Percentiles rank a stretch among this genome's conserved stretches.
Conservation (phyloP, 148 eudicot genomes). For the Arctostaphylos glauca region DNA sequence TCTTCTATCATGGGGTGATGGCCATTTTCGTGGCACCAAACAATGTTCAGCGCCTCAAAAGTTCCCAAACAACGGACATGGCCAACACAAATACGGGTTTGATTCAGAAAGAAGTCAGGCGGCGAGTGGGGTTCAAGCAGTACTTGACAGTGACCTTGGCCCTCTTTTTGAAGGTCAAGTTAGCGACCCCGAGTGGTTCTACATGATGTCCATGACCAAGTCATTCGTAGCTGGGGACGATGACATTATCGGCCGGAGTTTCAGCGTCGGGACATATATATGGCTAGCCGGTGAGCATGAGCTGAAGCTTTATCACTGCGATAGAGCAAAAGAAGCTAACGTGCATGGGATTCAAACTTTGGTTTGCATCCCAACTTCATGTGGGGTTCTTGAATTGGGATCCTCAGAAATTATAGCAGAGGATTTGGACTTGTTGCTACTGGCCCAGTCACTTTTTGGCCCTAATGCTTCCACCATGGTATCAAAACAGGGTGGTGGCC, state of each 20-base stretch:
- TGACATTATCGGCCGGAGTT: slow-evolving; percentile 19
- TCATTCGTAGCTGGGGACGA: slow-evolving; percentile 15
- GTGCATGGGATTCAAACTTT: slow-evolving; percentile 26
- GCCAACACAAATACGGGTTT: not conserved
- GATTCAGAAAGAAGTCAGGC: no score
- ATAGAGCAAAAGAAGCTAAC: slow-evolving; percentile 33
- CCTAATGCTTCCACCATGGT: not conserved
- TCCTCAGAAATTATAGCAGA: slow-evolving; percentile 22
- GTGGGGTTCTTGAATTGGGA: slow-evolving; percentile 35
- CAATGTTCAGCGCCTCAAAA: not conserved
- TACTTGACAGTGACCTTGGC: not conserved
- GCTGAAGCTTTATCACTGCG: slow-evolving; percentile 10
- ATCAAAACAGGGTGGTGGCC: not conserved
- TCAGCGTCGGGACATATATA: not conserved
- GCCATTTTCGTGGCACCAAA: slow-evolving; percentile 24
- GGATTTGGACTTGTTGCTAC: slow-evolving; percentile 22
- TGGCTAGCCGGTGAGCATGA: slow-evolving; percentile 29
- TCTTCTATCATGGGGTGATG: slow-evolving; percentile 30
- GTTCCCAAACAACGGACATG: not conserved
- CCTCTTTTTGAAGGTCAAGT: not conserved
- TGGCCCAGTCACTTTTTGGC: slow-evolving; percentile 19
- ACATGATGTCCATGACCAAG: slow-evolving; percentile 19
- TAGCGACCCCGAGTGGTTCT: slow-evolving; percentile 23
- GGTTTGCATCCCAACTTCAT: slow-evolving; percentile 30
- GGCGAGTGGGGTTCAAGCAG: not conserved